Evolutionary conservation across 148 eudicot species (phyloP).

Genomic region (Fagopyrum esculentum): DNA sequence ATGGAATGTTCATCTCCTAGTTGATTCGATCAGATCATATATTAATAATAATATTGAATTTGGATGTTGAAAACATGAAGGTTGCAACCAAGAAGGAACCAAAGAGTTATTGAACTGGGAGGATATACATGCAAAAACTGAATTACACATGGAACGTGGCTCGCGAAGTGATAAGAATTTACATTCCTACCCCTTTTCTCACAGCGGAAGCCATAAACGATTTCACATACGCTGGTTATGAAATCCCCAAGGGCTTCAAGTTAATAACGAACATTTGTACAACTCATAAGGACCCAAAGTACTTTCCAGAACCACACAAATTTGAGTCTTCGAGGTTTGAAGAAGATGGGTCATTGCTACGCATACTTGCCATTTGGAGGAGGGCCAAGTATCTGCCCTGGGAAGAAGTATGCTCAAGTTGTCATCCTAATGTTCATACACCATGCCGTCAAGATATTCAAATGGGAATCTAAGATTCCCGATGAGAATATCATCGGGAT

Average conservation of each 20-base stretch:
- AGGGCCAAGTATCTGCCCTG: too few species aligned
- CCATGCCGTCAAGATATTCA: not conserved
- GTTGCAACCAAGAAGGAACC: slow-evolving; percentile 18
- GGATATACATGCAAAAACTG: not conserved
- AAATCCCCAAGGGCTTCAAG: slow-evolving; percentile 38
- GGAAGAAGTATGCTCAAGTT: not conserved
- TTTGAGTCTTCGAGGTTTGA: slow-evolving; percentile 15
- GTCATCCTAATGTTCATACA: not conserved
- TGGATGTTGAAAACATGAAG: slow-evolving; percentile 29
- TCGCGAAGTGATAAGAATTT: slow-evolving; percentile 30
- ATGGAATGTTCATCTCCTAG: too few species aligned
- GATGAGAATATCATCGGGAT: not conserved
- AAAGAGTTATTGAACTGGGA: slow-evolving; percentile 15
- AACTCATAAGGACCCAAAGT: slow-evolving; percentile 32
- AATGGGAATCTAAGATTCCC: not conserved
- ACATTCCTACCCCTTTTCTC: slow-evolving; percentile 26
- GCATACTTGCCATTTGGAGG: not conserved
- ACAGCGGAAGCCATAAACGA: slow-evolving; percentile 24
- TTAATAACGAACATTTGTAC: slow-evolving; percentile 48
- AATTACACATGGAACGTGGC: slow-evolving; percentile 19
- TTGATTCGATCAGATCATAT: not conserved
- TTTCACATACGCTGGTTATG: slow-evolving; percentile 31
- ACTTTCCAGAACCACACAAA: not conserved
- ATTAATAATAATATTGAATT: not conserved
- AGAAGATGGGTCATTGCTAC: not conserved